Evolutionary conservation across 148 eudicot genomes (phyloP).

Genomic region (Talinum fruticosum): DNA sequence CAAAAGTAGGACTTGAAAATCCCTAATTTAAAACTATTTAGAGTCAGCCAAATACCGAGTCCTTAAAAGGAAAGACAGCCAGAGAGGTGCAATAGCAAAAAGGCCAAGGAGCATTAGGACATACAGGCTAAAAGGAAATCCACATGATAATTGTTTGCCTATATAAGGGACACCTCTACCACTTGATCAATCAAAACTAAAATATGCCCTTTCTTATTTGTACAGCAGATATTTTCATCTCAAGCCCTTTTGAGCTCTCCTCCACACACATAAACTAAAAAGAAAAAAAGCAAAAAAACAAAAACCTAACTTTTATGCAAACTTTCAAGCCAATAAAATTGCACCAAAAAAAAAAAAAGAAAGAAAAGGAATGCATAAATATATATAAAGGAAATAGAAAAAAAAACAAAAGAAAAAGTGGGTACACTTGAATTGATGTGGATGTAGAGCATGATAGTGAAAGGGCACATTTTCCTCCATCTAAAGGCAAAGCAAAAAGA

Average conservation of each 20-base stretch:
- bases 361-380: no score
- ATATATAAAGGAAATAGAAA: not conserved
- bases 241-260: constrained; percentile 5
- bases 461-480: constrained; percentile 25
- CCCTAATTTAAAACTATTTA: not conserved
- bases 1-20: not conserved
- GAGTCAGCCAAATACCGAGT: not conserved
- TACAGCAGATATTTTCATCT: constrained; percentile 15
- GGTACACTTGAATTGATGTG: constrained; percentile 5
- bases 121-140: not conserved
- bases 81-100: not conserved
- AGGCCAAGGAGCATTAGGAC: not conserved
- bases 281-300: no score
- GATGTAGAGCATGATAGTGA: constrained; percentile 25
- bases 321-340: constrained; percentile 4
- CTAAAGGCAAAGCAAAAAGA: constrained; percentile 14
- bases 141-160: not conserved
- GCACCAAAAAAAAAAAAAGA: no score
- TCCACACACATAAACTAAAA: constrained; percentile 12
- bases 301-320: not conserved
- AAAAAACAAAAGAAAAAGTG: constrained; percentile 15
- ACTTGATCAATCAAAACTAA: not conserved
- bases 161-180: not conserved
- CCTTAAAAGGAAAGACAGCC: not conserved
- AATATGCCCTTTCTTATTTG: not conserved